Percentiles rank a stretch among this genome's conserved stretches.
Conservation (phyloP, 768 basidiomycete genomes). For the Rickenella mellea region DNA sequence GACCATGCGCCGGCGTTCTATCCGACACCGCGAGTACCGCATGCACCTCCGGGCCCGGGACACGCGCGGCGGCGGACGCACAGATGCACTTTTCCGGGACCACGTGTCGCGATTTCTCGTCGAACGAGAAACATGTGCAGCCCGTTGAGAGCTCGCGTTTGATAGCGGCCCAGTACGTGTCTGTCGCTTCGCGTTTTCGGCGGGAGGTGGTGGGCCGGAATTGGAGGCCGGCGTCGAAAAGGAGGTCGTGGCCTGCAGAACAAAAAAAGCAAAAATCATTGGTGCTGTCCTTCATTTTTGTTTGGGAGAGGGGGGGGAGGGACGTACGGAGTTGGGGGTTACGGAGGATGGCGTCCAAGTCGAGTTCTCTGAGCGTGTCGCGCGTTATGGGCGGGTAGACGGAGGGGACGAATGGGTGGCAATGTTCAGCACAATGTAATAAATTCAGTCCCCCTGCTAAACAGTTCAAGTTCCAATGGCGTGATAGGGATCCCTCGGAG, state of each 20-base stretch:
- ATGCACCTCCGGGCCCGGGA: background rate
- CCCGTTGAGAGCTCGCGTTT: conserved; percentile 67
- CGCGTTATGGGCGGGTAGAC: conserved; percentile 72
- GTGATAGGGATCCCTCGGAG: no score
- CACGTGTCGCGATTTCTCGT: conserved; percentile 24
- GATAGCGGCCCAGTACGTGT: conserved; percentile 82
- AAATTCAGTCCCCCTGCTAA: no score
- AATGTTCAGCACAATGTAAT: no score
- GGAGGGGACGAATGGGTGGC: conserved; percentile 30
- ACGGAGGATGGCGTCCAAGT: conserved; percentile 75
- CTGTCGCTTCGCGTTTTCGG: conserved; percentile 60
- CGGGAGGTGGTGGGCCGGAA: conserved; percentile 71
- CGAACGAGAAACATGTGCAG: conserved; percentile 79
- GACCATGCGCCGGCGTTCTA: background rate
- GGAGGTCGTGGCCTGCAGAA: conserved; percentile 69
- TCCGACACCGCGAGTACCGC: background rate
- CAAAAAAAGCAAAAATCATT: conserved; percentile 8
- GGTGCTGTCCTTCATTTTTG: conserved; percentile 2
- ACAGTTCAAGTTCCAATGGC: no score
- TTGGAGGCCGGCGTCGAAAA: conserved; percentile 80
- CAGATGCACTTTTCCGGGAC: no score
- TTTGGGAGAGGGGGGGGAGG: conserved; percentile 7
- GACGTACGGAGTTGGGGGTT: conserved; percentile 86
- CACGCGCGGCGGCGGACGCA: conserved; percentile 11
- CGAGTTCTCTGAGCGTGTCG: conserved; percentile 75